Evolutionary conservation across 768 basidiomycete species (phyloP).

Genomic region (Porpolomopsis calyptriformis): DNA sequence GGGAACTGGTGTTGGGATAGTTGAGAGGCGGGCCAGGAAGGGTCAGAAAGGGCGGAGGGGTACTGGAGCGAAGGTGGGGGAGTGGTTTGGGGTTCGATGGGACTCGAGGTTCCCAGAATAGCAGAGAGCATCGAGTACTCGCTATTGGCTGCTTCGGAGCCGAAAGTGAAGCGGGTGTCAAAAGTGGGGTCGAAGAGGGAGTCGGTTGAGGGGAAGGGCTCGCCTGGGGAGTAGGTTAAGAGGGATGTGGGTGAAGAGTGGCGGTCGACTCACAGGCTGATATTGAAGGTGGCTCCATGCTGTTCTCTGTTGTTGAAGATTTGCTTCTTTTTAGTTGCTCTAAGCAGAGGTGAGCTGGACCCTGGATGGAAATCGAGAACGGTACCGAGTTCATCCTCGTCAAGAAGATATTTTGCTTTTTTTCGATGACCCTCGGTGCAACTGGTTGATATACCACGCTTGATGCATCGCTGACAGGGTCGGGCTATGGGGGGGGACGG

Average conservation of each 20-base stretch:
- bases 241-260: conserved; percentile 8
- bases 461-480: conserved; percentile 91
- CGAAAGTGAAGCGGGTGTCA: conserved; percentile 58
- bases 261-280: not conserved
- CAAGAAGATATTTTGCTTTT: conserved; percentile 94
- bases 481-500: conserved; percentile 47
- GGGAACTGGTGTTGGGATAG: conserved; percentile 10
- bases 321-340: conserved; percentile 42
- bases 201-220: conserved; percentile 45
- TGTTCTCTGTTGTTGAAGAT: conserved; percentile 31
- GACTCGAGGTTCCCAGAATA: conserved; percentile 75
- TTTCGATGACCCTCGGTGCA: conserved; percentile 95
- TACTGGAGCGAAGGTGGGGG: conserved; percentile 32
- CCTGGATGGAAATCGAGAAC: conserved; percentile 8
- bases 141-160: conserved; percentile 83
- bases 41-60: conserved; percentile 24
- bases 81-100: conserved; percentile 34
- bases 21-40: conserved; percentile 35
- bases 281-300: conserved; percentile 22
- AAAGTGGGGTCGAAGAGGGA: conserved; percentile 52
- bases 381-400: conserved; percentile 85
- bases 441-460: conserved; percentile 78
- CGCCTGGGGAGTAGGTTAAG: conserved; percentile 24
- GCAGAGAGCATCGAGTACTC: conserved; percentile 93
- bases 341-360: conserved; percentile 30